These are phyloP conservation scores for Phytophthora pinifolia DNA, from an alignment of 352 stramenopile species.

Conservation along the genomic window DNA sequence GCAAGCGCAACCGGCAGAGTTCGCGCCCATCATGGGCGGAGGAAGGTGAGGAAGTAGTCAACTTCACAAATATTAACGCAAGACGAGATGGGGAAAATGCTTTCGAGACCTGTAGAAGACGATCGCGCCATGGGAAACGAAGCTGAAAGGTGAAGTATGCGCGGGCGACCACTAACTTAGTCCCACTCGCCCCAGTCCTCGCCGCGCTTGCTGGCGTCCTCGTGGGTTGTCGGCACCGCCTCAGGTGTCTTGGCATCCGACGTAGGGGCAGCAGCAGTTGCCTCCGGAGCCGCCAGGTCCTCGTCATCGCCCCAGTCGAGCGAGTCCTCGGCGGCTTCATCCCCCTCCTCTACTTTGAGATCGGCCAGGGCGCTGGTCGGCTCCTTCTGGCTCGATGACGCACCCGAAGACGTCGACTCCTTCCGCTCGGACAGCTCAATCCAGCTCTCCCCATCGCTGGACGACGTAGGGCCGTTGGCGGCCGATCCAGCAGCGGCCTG, in stretches of 20 bases:
- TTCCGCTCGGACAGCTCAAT: slow-evolving; percentile 68
- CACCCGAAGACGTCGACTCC: slow-evolving; percentile 50
- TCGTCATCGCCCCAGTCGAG: slow-evolving; percentile 72
- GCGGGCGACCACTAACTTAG: slow-evolving; percentile 30
- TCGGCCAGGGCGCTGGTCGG: slow-evolving; percentile 26
- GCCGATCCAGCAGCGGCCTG: slow-evolving; percentile 4
- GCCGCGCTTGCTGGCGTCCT: slow-evolving; percentile 43
- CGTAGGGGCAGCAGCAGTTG: slow-evolving; percentile 9
- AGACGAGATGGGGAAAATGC: not conserved
- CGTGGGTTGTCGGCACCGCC: slow-evolving; percentile 17
- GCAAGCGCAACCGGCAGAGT: no score
- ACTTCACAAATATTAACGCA: not conserved
- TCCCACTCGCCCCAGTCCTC: slow-evolving; percentile 76
- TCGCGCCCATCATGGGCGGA: no score
- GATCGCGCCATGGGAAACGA: slow-evolving; percentile 4
- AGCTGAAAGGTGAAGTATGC: slow-evolving; percentile 25
- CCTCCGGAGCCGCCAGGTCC: slow-evolving; percentile 30
- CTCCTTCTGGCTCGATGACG: slow-evolving; percentile 37
- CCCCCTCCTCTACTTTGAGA: slow-evolving; percentile 35
- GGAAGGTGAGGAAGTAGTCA: no score
- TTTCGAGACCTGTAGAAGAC: no score
- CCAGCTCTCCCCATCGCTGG: slow-evolving; percentile 65
- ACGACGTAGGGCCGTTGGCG: slow-evolving; percentile 32
- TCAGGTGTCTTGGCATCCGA: slow-evolving; percentile 18
- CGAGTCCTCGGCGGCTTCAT: slow-evolving; percentile 39